phyloP scores from a whole-genome alignment of 345 rosid species.

The Acer campestre region DNA sequence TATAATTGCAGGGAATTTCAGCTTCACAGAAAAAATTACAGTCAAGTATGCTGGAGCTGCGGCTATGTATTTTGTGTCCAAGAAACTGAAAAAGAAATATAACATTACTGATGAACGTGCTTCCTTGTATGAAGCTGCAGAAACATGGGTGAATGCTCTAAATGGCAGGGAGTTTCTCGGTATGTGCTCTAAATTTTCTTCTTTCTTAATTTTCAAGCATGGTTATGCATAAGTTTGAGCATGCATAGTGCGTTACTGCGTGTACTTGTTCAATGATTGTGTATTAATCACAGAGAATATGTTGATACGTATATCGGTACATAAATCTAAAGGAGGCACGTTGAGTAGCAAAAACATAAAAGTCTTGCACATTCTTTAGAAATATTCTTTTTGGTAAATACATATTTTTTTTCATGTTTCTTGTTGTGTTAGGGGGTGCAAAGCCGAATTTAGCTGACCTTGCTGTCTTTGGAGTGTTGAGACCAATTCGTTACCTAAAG shows the following conservation, averaged over 20 bases:
- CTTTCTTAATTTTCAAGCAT: not conserved
- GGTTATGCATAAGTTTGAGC: not conserved
- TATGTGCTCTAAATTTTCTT: conserved; percentile 20
- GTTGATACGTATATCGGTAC: not conserved
- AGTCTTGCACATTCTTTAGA: not conserved
- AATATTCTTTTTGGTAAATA: not conserved
- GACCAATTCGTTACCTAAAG: conserved; percentile 63
- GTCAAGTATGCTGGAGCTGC: conserved; percentile 74
- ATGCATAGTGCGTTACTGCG: too few relatives aligned
- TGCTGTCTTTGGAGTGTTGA: conserved; percentile 64
- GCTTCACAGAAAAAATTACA: conserved; percentile 47
- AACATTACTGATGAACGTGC: conserved; percentile 71
- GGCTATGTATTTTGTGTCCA: conserved; percentile 72
- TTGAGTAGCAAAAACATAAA: not conserved
- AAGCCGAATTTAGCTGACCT: conserved; percentile 71
- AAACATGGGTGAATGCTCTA: conserved; percentile 70
- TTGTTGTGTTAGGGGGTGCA: conserved; percentile 45
- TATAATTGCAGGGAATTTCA: conserved; percentile 54
- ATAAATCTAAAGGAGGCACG: not conserved
- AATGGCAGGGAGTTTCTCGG: conserved; percentile 63
- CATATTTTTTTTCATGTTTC: not conserved
- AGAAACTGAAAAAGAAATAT: conserved; percentile 65
- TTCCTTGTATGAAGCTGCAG: conserved; percentile 62
- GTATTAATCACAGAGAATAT: not conserved
- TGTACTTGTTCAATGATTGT: not conserved